Evolutionary conservation across 371 early-diverging fungal species (phyloP), one percentile per base, ranked within the genome.

Genomic region (Apophysomyces variabilis): DNA sequence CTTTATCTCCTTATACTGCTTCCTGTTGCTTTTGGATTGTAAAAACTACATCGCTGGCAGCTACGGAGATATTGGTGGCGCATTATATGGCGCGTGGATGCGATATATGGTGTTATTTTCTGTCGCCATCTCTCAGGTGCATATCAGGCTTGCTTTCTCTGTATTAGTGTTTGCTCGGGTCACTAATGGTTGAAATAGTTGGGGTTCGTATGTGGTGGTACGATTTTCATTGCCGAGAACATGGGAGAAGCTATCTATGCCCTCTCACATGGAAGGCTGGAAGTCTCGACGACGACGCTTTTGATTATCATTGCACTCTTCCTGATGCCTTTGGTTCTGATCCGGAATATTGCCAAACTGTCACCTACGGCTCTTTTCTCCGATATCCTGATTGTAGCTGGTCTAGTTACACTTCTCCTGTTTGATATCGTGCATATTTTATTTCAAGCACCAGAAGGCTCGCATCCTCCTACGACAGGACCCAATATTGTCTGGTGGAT

Each of bases 51-150:
- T 88, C 7, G 76, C 86, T 7, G 95, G 95, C 14, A 93, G 93
- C 54, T 97, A 93, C 82, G 96, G 96, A 66, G 97, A 97, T 72
- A 90, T 96, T 73, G 98, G 95, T 3, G 85, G 87, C 43, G 77
- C 84, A 9, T 76, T 95, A 57, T 95, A 92, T 68, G 98, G 98
- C 0, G 82, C 80, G 11, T 84, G 85, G 78, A 89, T 95, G 89
- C 80, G 95, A 60, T 78, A 80, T 32, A 68, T 93, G 16, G 93
- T 97, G 9, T 74, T 93, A 5, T 85, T 82, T 54, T 93, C 94
- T 4, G 93, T 97, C 66, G 92, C 93, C 44, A 75, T 97, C 37
- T 91, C 94, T 11, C 97, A 83, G 82, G 82, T 82, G 67, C 18
- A 41, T 79, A 66, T 60, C 73, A 7, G 21, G 38, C 39, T 8